Percentiles rank a stretch among this genome's conserved stretches.
Conservation (phyloP, 805 yeast genomes). For the Yamadazyma takamatsuzukensis region DNA sequence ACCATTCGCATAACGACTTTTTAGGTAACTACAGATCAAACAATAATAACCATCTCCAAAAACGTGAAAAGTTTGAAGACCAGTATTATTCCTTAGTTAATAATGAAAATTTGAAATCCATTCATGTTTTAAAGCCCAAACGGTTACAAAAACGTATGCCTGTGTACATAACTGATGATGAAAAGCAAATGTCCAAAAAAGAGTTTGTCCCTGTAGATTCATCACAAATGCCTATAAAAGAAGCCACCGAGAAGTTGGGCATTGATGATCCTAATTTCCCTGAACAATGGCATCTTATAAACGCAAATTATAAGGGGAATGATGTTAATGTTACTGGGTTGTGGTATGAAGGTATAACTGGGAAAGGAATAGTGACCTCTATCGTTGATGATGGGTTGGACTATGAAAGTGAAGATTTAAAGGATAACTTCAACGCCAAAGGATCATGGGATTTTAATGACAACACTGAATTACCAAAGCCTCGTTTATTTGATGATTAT, state of each 20-base stretch:
- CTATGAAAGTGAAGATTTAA: conserved; percentile 69
- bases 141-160: conserved; percentile 57
- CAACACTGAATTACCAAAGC: conserved; percentile 71
- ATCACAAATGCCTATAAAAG: conserved; percentile 41
- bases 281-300: conserved; percentile 90
- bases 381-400: conserved; percentile 95
- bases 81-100: conserved; percentile 22
- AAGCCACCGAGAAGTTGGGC: conserved; percentile 48
- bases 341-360: conserved; percentile 81
- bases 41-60: conserved; percentile 21
- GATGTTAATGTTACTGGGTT: conserved; percentile 85
- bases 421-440: conserved; percentile 59
- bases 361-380: conserved; percentile 79
- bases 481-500: conserved; percentile 74
- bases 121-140: conserved; percentile 55
- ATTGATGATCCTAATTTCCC: conserved; percentile 82
- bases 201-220: conserved; percentile 41
- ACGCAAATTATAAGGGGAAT: conserved; percentile 66
- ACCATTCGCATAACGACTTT: conserved; percentile 26
- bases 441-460: conserved; percentile 96
- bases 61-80: conserved; percentile 22
- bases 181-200: neutral
- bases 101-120: conserved; percentile 36
- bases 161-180: conserved; percentile 27
- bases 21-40: conserved; percentile 36